Evolutionary conservation across 177 flowering plant species (phyloP).

Genomic region (Telopea speciosissima): DNA sequence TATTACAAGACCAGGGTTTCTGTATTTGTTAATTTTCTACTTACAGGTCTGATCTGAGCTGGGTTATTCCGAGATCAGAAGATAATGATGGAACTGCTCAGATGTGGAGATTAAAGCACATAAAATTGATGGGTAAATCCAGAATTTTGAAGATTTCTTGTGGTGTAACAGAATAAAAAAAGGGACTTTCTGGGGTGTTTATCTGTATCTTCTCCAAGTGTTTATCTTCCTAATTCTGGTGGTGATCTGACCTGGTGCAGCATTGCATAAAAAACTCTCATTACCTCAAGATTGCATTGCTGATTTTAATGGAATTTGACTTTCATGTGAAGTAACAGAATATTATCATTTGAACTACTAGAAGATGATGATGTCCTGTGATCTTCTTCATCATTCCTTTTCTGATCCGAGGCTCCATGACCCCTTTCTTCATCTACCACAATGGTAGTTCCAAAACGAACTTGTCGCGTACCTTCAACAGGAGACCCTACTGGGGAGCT

Average conservation of each 20-base stretch:
- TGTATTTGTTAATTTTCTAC: neutral
- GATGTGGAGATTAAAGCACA: neutral
- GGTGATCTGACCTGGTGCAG: neutral
- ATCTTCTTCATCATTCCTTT: neutral
- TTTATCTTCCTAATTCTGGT: neutral
- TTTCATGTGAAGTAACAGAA: neutral
- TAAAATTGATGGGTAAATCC: neutral
- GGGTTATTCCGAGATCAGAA: neutral
- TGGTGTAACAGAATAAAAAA: neutral
- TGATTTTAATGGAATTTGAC: neutral
- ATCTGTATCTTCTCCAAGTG: neutral
- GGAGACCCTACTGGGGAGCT: neutral
- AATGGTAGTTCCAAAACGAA: constrained; percentile 4
- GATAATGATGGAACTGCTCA: neutral
- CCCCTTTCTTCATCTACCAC: constrained; percentile 1
- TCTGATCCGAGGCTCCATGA: neutral
- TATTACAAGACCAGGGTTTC: neutral
- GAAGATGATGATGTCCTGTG: neutral
- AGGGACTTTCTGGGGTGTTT: neutral
- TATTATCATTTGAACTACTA: neutral
- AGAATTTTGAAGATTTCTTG: neutral
- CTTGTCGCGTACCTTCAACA: neutral
- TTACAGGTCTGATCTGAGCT: neutral
- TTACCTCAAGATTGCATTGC: neutral
- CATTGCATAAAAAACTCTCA: neutral